Base-by-base conservation (phyloP, 176 grass and related monocot genomes). In the Guadua angustifolia region DNA sequence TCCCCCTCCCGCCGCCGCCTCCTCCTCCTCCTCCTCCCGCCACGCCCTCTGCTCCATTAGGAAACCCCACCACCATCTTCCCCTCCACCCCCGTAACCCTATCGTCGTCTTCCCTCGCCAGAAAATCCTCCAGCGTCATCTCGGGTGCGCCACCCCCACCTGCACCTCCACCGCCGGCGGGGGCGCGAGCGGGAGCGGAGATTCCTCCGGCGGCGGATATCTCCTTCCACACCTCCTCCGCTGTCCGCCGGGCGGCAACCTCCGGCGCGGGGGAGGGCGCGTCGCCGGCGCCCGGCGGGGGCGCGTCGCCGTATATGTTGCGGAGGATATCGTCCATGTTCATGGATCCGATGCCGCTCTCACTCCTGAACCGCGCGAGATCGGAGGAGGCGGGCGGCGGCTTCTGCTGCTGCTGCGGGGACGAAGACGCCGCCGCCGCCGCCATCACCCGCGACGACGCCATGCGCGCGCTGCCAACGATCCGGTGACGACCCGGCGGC, bases 61-160 rank as follows among this genome's bases (percentile, higher is more conserved):
- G 83, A 64, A 73, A 86, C n/a, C 78, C 90, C 9, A 92, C 67
- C 66, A 46, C 80, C 68, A 90, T 18, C 22, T 29, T 18, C 74
- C 26, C 80, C 51, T 87, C 80, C 5, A 69, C 40, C 7, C 1
- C 68, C 50, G 79, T 36, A 46, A 68, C 83, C 80, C 83, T 87
- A 85, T 83, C 74, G 51, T 78, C 87, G 18, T 90, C 84, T 17
- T 91, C 91, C 88, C 91, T 90, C 10, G 93, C 89, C 36, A 99
- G 91, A 82, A 95, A 99, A 45, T 99, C 96, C 87, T 99, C 96
- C 77, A 99, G 89, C 51, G 96, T 99, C 81, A 99, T 95, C 78
- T 88, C 86, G 42, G 89, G n/a, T 16, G 58, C 79, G 47, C 64
- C 78, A 49, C 63, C 40, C 4, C 4, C 82, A 6, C 56, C 68